Percentiles rank a stretch among this genome's conserved stretches.
Conservation (phyloP, 2,329 filamentous ascomycete genomes). For the Diplocarpon mali region DNA sequence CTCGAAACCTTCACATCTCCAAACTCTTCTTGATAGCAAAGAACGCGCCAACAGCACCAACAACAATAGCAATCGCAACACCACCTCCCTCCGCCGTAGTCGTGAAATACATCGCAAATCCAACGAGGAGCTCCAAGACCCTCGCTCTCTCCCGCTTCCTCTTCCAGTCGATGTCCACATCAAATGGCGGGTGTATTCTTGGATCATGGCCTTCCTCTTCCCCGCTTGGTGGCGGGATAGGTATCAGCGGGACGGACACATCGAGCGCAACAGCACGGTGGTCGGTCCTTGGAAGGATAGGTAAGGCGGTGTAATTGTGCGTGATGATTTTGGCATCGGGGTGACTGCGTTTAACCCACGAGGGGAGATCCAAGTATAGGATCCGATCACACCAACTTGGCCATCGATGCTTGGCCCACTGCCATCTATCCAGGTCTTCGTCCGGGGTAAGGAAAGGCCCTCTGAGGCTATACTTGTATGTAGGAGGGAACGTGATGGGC, state of each 20-base stretch:
- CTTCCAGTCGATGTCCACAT: constrained; percentile 46
- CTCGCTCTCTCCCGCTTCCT: constrained; percentile 41
- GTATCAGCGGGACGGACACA: constrained; percentile 48
- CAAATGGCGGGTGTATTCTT: constrained; percentile 40
- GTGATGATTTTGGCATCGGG: constrained; percentile 40
- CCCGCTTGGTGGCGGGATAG: constrained; percentile 28
- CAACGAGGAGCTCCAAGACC: constrained; percentile 47
- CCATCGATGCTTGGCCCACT: constrained; percentile 73
- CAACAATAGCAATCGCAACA: constrained; percentile 20
- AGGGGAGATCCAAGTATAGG: constrained; percentile 57
- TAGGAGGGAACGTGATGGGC: constrained; percentile 70
- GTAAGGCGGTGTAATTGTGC: constrained; percentile 60
- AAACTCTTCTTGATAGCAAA: constrained; percentile 21
- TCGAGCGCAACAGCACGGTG: constrained; percentile 75
- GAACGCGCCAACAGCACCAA: constrained; percentile 23
- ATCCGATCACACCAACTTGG: constrained; percentile 92
- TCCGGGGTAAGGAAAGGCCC: constrained; percentile 31
- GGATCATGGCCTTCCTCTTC: constrained; percentile 28
- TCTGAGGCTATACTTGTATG: constrained; percentile 71
- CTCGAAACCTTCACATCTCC: constrained; percentile 7
- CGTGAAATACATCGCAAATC: constrained; percentile 37
- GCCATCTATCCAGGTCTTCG: constrained; percentile 42
- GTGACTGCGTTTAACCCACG: constrained; percentile 33
- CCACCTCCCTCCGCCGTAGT: constrained; percentile 26
- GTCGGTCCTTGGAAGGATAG: constrained; percentile 72